Base-by-base conservation (phyloP, 2,329 filamentous ascomycete species). In the Fusarium concolor region DNA sequence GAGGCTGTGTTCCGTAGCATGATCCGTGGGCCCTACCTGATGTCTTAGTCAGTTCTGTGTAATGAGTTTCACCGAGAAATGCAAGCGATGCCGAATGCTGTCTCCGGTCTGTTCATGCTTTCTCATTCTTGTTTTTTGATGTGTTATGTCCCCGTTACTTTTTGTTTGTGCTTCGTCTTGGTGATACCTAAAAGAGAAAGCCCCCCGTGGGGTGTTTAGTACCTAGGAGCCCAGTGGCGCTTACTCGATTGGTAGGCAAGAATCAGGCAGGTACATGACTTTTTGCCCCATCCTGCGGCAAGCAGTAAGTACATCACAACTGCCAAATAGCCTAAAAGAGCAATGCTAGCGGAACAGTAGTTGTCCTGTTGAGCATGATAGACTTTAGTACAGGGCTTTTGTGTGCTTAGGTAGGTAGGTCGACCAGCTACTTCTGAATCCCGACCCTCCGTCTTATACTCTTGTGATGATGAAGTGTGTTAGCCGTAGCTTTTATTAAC, bases 341-440 rank as follows among this genome's bases (percentile, higher is more conserved):
- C 26, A 12, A 68, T 42, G 61, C 60, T 43, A 56, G 24, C 44
- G 67, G 54, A 62, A 52, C 53, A 55, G 54, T 58, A 54, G 67
- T 46, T 41, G 41, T 45, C 59, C 49, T 60, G 55, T 62, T 43
- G 51, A 51, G 56, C 45, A 28, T 55, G 56, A 72, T 70, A 71
- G 62, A 72, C 58, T 72, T 72, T 72, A 41, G 70, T 71, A 72
- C 70, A 51, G 41, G 64, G 55, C 46, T 44, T 43, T 54, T 49
- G 14, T 35, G 45, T 39, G 33, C 45, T 12, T 31, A 12, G 29
- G 29, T 14, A 31, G 11, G 41, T 24, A 20, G 41, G 45, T 31
- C 14, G 14, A 33, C 31, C 33, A 35, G 12, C 31, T 22, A 29
- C 41, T 45, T 45, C 45, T 22, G 18, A 53, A 38, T 37, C 18